A percentile compares a stretch with the other conserved stretches of the same genome.
phyloP scores from a whole-genome alignment of 1,284 basidiomycete genomes.

The Pseudozyma hubeiensis region DNA sequence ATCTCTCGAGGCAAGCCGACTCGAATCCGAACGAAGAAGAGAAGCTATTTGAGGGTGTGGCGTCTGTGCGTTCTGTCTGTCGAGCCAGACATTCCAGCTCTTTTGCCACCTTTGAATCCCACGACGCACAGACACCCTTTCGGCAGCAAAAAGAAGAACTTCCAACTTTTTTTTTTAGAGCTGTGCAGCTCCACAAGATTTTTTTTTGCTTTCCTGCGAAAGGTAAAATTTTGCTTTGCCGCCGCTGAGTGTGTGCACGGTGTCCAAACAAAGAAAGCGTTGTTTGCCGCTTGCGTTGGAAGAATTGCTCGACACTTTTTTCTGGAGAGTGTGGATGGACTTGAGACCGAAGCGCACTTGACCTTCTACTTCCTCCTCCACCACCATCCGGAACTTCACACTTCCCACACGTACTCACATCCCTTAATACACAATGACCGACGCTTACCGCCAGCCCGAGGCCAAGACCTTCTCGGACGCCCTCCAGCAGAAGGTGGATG shows the following conservation, averaged over 20 bases:
- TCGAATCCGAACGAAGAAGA: too few species aligned
- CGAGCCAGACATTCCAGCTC: too few species aligned
- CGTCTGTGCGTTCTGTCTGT: conserved; percentile 1
- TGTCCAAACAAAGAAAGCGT: neutral
- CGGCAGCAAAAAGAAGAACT: conserved; percentile 25
- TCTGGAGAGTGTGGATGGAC: conserved; percentile 6
- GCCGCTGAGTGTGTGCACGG: neutral
- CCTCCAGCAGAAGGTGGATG: conserved; percentile 48
- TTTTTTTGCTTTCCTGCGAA: conserved; percentile 4
- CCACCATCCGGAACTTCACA: neutral
- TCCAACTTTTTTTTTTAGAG: conserved; percentile 18
- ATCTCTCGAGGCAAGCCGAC: too few species aligned
- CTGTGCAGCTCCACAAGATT: too few species aligned
- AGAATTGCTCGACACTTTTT: conserved; percentile 3
- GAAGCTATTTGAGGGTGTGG: too few species aligned
- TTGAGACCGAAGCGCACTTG: neutral
- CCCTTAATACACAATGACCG: conserved; percentile 26
- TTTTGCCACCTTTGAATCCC: conserved; percentile 14
- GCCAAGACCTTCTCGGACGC: conserved; percentile 48
- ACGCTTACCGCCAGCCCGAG: conserved; percentile 42
- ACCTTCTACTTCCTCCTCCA: neutral
- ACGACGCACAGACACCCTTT: conserved; percentile 19
- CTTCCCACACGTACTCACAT: neutral
- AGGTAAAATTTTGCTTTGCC: neutral
- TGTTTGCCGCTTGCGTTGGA: neutral